Base-by-base conservation (phyloP, 305 asterid species). In the Fraxinus greggii region DNA sequence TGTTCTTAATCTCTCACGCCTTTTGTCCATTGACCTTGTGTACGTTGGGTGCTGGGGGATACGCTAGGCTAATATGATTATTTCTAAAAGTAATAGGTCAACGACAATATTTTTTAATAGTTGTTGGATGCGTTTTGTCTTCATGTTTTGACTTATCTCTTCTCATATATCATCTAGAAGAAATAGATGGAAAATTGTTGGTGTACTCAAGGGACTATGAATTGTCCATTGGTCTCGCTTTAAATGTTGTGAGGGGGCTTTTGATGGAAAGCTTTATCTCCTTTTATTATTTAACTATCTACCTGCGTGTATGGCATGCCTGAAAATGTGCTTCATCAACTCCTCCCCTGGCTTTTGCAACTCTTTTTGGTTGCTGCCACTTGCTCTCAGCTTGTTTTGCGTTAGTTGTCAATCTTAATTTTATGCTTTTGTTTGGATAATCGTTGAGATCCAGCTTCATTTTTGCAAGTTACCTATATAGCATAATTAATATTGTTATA, bases 321-420 rank as follows among this genome's bases (percentile, higher is more conserved):
- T 24, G 28, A 23, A 61, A 2, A 61, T 61, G 28, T 61, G 70
- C 70, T 7, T 61, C 26, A 19, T 23, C 13, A 51, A 26, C 72
- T 77, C 21, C 59, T 48, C 21, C 21, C 59, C 21, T 15, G 59
- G 21, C 21, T 48, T 24, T 45, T 51, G 72, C 15, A 12, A 72
- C 67, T 75, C 48, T 59, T 79, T 35, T 67, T 17, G 59, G 33
- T 59, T 75, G 28, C 54, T 75, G 76, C 74, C 78, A 33, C 54
- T 42, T 33, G 72, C 21, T 74, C 70, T 61, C 70, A 61, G 31
- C 31, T 23, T 61, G 70, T 61, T 61, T 59, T 61, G 24, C 29
- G 26, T 15, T 23, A 61, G 70, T 61, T 61, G 54, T 33, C 32
- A 54, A 48, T 36, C 67, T 28, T 79, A 59, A 54, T 4, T 77